Conservation (phyloP, 2,329 filamentous ascomycete species). For the Harringtonia lauricola region DNA sequence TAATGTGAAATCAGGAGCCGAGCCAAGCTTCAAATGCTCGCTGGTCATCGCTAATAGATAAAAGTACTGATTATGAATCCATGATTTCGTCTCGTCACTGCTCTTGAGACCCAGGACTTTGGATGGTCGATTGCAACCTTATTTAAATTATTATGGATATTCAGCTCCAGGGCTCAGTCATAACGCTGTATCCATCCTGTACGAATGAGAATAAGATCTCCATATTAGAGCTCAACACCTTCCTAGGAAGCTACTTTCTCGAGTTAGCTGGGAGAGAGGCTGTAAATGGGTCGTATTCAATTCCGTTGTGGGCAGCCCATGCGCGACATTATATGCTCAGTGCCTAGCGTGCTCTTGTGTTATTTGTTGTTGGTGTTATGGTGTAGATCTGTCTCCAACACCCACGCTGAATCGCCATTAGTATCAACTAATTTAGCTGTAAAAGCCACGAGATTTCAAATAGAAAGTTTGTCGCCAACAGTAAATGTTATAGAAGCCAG, state of each 20-base stretch:
- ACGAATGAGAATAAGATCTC: constrained; percentile 56
- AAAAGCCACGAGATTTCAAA: no score
- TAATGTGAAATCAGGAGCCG: constrained; percentile 16
- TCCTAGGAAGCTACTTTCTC: constrained; percentile 47
- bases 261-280: constrained; percentile 40
- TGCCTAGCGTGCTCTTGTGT: no score
- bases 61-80: constrained; percentile 61
- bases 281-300: constrained; percentile 38
- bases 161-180: constrained; percentile 23
- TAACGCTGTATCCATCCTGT: constrained; percentile 52
- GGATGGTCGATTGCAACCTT: constrained; percentile 18
- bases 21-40: constrained; percentile 44
- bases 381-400: no score
- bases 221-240: constrained; percentile 49
- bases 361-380: no score
- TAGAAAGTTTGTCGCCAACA: no score
- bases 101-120: constrained; percentile 28
- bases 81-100: constrained; percentile 42
- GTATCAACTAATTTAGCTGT: no score
- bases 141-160: constrained; percentile 19
- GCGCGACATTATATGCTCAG: constrained; percentile 37
- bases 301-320: constrained; percentile 37
- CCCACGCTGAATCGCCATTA: no score
- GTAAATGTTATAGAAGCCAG: no score
- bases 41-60: constrained; percentile 53